Evolutionary conservation across 192 early-diverging fungal species (phyloP).

Genomic region (Umbelopsis sp.): DNA sequence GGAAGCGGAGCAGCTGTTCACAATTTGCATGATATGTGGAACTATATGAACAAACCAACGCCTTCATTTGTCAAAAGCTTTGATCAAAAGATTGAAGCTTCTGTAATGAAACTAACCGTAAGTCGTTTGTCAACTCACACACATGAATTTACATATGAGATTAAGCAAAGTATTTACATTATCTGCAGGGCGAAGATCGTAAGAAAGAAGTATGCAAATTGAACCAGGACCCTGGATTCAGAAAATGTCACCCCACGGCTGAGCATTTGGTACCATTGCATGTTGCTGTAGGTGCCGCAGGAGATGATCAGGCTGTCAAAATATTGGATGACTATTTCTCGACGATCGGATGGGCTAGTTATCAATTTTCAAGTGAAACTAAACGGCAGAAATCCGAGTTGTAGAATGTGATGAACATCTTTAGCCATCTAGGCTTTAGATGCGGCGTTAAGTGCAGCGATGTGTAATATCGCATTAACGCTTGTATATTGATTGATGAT

Average conservation of each 20-base stretch:
- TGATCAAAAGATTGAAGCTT: conserved; percentile 58
- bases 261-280: conserved; percentile 74
- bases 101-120: conserved; percentile 29
- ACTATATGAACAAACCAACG: conserved; percentile 28
- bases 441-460: too few relatives aligned
- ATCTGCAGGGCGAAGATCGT: conserved; percentile 41
- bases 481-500: background rate
- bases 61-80: conserved; percentile 59
- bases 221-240: conserved; percentile 43
- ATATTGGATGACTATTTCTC: conserved; percentile 39
- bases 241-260: conserved; percentile 63
- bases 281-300: conserved; percentile 66
- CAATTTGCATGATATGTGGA: conserved; percentile 60
- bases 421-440: too few relatives aligned
- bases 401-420: background rate
- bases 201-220: conserved; percentile 43
- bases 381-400: conserved; percentile 3
- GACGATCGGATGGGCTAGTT: conserved; percentile 36
- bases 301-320: conserved; percentile 41
- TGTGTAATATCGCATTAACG: background rate
- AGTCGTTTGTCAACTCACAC: background rate
- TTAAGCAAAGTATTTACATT: background rate
- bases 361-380: background rate
- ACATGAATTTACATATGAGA: background rate
- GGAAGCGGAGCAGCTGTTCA: conserved; percentile 70